Evolutionary conservation across 306 rosid species (phyloP), one percentile per base, ranked within the genome.

Genomic region (Gastrolobium bilobum): DNA sequence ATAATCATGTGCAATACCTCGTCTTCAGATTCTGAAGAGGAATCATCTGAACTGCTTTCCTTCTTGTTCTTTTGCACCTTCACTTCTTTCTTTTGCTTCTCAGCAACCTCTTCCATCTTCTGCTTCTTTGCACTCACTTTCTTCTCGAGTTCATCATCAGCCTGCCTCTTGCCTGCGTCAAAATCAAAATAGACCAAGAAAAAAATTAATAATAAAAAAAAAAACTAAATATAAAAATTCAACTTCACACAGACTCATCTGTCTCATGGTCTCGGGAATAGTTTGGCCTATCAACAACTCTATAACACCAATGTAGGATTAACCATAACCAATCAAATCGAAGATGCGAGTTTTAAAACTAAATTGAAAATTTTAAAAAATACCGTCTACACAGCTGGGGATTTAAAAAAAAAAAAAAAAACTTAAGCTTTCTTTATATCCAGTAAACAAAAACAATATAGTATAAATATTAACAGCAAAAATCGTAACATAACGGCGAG

Each of bases 21-120:
- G 8, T 89, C 93, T 11, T 93, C 91, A 51, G 88, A 82, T 2
- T 84, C 93, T 0, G 89, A 87, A 0, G 94, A 83, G 7, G 91
- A 88, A 9, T 89, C 94, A 3, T 85, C 96, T 2, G 98, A 92
- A 77, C 91, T 86, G 3, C 84, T 83, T 68, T 87, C 92, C 73
- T 81, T 79, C 80, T 89, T 86, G 42, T 79, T 89, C 77, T 86
- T 86, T 31, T 80, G 86, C 0, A 86, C 68, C 84, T 87, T 83
- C 0, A 43, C 85, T 54, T 84, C 96, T 57, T 44, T 70, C 87
- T 88, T 89, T 30, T 85, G 85, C 80, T 90, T 94, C 67, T 30
- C 79, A 35, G 76, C 80, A 68, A 88, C 91, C 76, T 52, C 91
- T n/a, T 79, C 79, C 26, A 4, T 79, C 85, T 91, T 95, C 82